phyloP scores from a whole-genome alignment of 2,329 filamentous ascomycete genomes.

The Pseudogymnoascus sp. region DNA sequence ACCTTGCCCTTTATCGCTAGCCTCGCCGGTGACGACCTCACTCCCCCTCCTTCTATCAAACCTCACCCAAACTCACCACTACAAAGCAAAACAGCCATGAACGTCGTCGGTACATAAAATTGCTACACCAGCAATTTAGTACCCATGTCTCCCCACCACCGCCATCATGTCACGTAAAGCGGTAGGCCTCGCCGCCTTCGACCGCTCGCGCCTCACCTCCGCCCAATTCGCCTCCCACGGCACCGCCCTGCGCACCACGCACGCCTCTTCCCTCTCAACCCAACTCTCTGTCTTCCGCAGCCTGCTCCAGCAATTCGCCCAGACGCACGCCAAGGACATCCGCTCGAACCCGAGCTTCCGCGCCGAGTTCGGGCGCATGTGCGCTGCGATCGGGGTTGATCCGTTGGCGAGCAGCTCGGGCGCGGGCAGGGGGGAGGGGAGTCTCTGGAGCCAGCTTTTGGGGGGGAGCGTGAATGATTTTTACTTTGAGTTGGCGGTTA shows the following conservation, averaged over 20 bases:
- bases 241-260: constrained; percentile 72
- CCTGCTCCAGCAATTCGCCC: constrained; percentile 86
- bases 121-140: background rate
- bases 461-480: constrained; percentile 94
- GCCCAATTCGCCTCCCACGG: constrained; percentile 90
- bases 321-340: constrained; percentile 92
- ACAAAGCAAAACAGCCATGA: background rate
- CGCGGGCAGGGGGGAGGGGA: constrained; percentile 44
- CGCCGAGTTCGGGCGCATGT: constrained; percentile 97
- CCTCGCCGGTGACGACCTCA: background rate
- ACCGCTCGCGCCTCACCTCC: constrained; percentile 73
- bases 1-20: background rate
- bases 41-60: background rate
- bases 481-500: constrained; percentile 95
- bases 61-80: background rate
- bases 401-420: constrained; percentile 66
- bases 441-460: constrained; percentile 87
- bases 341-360: constrained; percentile 91
- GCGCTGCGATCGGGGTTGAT: constrained; percentile 91
- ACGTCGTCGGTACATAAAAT: constrained; percentile 2
- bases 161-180: constrained; percentile 62
- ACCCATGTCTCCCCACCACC: background rate
- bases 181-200: constrained; percentile 84
- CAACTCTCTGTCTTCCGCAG: constrained; percentile 96
- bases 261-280: constrained; percentile 78